phyloP scores from a whole-genome alignment of 768 basidiomycete genomes.

The Dacryopinax spathularia region DNA sequence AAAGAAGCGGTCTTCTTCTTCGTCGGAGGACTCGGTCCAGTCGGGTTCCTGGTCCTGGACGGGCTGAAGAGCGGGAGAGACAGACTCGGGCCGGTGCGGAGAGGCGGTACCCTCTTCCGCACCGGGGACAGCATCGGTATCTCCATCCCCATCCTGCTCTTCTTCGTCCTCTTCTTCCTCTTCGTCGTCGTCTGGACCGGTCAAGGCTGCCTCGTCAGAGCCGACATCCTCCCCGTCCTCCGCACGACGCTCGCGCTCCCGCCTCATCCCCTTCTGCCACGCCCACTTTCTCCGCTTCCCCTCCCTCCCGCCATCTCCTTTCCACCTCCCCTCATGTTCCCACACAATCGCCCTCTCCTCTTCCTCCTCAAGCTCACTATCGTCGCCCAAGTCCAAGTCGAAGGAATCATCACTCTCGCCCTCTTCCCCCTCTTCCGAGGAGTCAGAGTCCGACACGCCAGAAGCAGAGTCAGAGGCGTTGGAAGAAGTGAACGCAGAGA shows the following conservation, averaged over 20 bases:
- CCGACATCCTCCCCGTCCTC: not conserved
- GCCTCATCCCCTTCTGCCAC: not conserved
- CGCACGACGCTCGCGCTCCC: not conserved
- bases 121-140: not conserved
- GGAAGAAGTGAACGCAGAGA: not conserved
- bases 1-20: constrained; percentile 1
- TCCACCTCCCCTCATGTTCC: not conserved
- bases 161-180: not conserved
- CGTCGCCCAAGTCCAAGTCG: not conserved
- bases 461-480: not conserved
- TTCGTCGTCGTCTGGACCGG: not conserved
- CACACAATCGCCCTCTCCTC: not conserved
- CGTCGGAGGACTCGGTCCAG: not conserved
- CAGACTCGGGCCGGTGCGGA: not conserved
- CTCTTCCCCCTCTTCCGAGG: not conserved
- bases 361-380: not conserved
- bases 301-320: not conserved
- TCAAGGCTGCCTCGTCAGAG: not conserved
- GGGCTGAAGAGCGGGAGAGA: not conserved
- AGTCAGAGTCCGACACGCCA: no score
- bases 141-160: not conserved
- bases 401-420: not conserved
- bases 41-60: not conserved
- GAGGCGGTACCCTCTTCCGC: not conserved
- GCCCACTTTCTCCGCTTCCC: not conserved